phyloP scores from a whole-genome alignment of 208 protist species.

The Wallacemonas sp. region DNA sequence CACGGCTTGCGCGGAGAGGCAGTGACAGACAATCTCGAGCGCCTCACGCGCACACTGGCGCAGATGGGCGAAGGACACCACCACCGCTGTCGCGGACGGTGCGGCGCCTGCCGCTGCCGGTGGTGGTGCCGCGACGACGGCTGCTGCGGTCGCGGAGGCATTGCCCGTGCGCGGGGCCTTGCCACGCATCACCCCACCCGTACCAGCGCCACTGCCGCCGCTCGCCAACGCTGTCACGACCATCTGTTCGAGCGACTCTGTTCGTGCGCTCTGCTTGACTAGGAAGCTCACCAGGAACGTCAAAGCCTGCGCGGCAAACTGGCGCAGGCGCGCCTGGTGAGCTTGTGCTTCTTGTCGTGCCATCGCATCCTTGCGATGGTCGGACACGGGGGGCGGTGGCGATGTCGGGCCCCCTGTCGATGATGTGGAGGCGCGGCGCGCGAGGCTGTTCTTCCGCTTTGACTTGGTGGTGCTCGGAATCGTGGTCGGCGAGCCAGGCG shows the following conservation, averaged over 20 bases:
- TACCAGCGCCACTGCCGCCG: neutral
- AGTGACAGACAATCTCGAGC: slow-evolving; percentile 9
- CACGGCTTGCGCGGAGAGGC: slow-evolving; percentile 5
- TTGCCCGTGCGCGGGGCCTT: neutral
- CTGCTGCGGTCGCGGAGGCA: neutral
- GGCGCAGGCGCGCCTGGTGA: neutral
- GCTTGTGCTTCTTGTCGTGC: neutral
- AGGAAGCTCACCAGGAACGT: neutral
- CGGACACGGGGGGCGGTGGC: neutral
- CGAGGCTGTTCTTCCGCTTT: neutral
- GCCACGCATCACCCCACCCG: neutral
- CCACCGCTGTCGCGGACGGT: neutral
- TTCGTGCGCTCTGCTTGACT: neutral
- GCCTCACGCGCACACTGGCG: slow-evolving; percentile 4
- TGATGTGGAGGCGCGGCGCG: neutral
- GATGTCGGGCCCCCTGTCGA: neutral
- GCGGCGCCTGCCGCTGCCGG: neutral
- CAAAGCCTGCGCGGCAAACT: slow-evolving; percentile 4
- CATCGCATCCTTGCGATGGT: neutral
- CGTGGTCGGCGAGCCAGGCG: neutral
- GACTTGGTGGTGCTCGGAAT: slow-evolving; percentile 4
- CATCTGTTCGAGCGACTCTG: neutral
- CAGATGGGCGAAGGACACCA: neutral
- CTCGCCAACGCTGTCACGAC: neutral
- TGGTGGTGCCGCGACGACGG: neutral